Evolutionary conservation across 495 filamentous ascomycete genomes (phyloP).

Genomic region (Peziza echinospora): DNA sequence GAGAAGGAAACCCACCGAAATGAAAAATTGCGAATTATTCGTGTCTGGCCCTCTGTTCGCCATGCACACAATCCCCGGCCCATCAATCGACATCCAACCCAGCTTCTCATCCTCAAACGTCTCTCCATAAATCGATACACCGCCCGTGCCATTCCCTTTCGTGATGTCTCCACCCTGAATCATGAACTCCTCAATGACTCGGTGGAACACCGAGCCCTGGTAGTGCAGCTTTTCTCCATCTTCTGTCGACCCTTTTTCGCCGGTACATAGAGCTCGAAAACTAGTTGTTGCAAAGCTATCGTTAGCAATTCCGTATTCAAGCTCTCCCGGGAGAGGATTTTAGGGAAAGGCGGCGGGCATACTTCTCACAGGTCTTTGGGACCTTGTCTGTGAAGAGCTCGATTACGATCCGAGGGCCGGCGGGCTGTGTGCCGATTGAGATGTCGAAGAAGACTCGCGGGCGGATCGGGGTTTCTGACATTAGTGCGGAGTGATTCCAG

Average conservation of each 20-base stretch:
- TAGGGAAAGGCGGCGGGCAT: slow-evolving; percentile 20
- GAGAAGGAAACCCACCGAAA: no score
- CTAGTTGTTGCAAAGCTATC: no score
- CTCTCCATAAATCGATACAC: slow-evolving; percentile 31
- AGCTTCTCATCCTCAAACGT: slow-evolving; percentile 33
- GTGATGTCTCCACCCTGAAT: slow-evolving; percentile 28
- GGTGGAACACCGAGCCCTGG: slow-evolving; percentile 23
- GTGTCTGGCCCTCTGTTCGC: slow-evolving; percentile 25
- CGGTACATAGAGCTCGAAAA: slow-evolving; percentile 19
- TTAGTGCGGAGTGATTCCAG: no score
- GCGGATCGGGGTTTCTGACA: slow-evolving; percentile 8
- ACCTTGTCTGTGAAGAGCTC: slow-evolving; percentile 27
- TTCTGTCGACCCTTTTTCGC: slow-evolving; percentile 7
- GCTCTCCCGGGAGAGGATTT: no score
- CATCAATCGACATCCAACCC: slow-evolving; percentile 24
- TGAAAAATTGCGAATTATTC: slow-evolving; percentile 18
- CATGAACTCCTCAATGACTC: slow-evolving; percentile 27
- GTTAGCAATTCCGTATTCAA: no score
- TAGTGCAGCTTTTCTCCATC: slow-evolving; percentile 26
- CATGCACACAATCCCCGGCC: slow-evolving; percentile 25
- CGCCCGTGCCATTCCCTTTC: slow-evolving; percentile 24
- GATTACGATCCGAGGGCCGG: slow-evolving; percentile 23
- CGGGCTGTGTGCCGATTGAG: slow-evolving; percentile 21
- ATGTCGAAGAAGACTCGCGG: slow-evolving; percentile 25
- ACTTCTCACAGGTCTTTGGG: slow-evolving; percentile 34